phyloP scores from a whole-genome alignment of 2,329 filamentous ascomycete genomes.

The Cladosporium oxysporum region DNA sequence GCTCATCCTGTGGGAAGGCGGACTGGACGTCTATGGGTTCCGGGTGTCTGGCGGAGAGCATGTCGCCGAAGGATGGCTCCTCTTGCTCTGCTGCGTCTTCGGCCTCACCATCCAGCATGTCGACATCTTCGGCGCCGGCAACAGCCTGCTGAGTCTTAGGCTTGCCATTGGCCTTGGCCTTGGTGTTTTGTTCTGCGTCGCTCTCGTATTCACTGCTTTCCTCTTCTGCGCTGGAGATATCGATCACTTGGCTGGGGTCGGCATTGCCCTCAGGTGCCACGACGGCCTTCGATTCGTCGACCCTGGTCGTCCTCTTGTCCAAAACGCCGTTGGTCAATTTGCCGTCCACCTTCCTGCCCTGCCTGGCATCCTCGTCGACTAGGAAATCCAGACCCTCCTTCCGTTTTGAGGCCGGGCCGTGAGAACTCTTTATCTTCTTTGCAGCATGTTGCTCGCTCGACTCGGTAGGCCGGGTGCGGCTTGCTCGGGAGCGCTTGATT shows the following conservation, averaged over 20 bases:
- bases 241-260: slow-evolving; percentile 46
- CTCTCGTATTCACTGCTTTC: slow-evolving; percentile 31
- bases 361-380: slow-evolving; percentile 38
- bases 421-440: slow-evolving; percentile 39
- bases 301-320: slow-evolving; percentile 51
- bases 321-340: slow-evolving; percentile 57
- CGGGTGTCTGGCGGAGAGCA: slow-evolving; percentile 68
- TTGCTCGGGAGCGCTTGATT: slow-evolving; percentile 35
- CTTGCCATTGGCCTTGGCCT: slow-evolving; percentile 22
- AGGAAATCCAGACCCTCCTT: slow-evolving; percentile 35
- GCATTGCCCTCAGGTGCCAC: slow-evolving; percentile 49
- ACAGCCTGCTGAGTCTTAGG: slow-evolving; percentile 32
- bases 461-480: slow-evolving; percentile 32
- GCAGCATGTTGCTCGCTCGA: slow-evolving; percentile 23
- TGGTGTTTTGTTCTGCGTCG: slow-evolving; percentile 23
- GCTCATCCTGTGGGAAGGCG: slow-evolving; percentile 49
- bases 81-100: slow-evolving; percentile 36
- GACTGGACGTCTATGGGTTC: slow-evolving; percentile 76
- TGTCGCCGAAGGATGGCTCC: slow-evolving; percentile 80
- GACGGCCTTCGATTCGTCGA: slow-evolving; percentile 60
- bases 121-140: slow-evolving; percentile 24
- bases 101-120: slow-evolving; percentile 34
- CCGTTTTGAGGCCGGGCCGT: slow-evolving; percentile 31
- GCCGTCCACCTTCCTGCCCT: slow-evolving; percentile 43
- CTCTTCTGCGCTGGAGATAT: slow-evolving; percentile 52